Conservation (phyloP, 805 yeast species). For the Sporopachydermia quercuum region DNA sequence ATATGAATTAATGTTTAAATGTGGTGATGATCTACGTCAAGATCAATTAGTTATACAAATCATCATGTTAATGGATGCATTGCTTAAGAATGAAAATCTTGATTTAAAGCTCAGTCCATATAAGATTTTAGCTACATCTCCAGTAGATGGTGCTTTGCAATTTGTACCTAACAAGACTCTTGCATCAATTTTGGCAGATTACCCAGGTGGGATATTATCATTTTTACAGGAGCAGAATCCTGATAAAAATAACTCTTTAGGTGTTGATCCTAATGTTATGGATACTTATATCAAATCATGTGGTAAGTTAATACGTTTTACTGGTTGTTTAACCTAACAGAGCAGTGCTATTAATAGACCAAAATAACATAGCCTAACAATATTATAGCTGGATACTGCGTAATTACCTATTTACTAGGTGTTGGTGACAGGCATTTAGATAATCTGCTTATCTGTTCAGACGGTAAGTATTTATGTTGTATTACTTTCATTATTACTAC, state of each 20-base stretch:
- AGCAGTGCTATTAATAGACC: no score
- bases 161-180: conserved; percentile 89
- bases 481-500: background rate
- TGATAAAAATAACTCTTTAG: conserved; percentile 23
- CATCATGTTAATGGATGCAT: conserved; percentile 77
- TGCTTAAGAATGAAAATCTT: conserved; percentile 76
- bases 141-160: conserved; percentile 84
- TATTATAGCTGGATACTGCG: conserved; percentile 78
- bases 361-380: background rate
- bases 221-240: conserved; percentile 56
- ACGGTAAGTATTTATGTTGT: conserved; percentile 22
- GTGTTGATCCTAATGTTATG: conserved; percentile 53
- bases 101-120: conserved; percentile 83
- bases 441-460: conserved; percentile 64
- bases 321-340: no score
- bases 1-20: conserved; percentile 82
- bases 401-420: conserved; percentile 83
- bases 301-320: conserved; percentile 3
- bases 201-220: conserved; percentile 59
- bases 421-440: conserved; percentile 97
- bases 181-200: conserved; percentile 57
- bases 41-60: conserved; percentile 96
- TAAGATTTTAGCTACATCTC: conserved; percentile 77
- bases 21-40: conserved; percentile 91
- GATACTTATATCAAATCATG: conserved; percentile 90